Percentiles rank a stretch among this genome's conserved stretches.
phyloP scores from a whole-genome alignment of 164 flowering plant species.

The Umbilicus rupestris region DNA sequence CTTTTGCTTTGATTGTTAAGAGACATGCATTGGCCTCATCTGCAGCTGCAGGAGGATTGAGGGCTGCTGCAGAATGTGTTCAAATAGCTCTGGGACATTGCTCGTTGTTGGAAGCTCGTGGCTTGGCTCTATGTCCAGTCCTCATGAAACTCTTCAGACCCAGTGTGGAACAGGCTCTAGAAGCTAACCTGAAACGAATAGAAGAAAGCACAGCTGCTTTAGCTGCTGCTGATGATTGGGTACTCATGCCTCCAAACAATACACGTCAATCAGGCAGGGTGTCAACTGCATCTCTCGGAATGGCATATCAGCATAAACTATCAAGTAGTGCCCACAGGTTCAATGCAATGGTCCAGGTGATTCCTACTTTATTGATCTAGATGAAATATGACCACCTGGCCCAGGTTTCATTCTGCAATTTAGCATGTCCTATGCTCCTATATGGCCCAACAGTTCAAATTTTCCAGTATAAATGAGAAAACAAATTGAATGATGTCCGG shows the following conservation, averaged over 20 bases:
- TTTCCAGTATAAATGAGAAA: not conserved
- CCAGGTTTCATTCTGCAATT: not conserved
- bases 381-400: not conserved
- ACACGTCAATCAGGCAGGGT: constrained; percentile 48
- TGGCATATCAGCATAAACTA: constrained; percentile 47
- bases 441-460: not conserved
- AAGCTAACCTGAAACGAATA: constrained; percentile 76
- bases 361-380: not conserved
- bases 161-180: constrained; percentile 82
- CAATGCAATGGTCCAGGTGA: constrained; percentile 94
- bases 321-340: constrained; percentile 88
- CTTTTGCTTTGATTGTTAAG: constrained; percentile 72
- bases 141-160: constrained; percentile 83
- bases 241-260: constrained; percentile 48
- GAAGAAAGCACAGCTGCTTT: constrained; percentile 88
- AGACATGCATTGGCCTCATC: constrained; percentile 77
- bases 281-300: constrained; percentile 28
- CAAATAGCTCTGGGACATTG: constrained; percentile 91
- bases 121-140: constrained; percentile 75
- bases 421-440: not conserved
- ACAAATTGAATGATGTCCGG: not conserved
- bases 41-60: constrained; percentile 89
- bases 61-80: constrained; percentile 94
- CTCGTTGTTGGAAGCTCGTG: constrained; percentile 76
- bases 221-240: constrained; percentile 98